Evolutionary conservation across 164 flowering plant genomes (phyloP), one percentile per base, ranked within the genome.

Genomic region (Euptelea pleiosperma): DNA sequence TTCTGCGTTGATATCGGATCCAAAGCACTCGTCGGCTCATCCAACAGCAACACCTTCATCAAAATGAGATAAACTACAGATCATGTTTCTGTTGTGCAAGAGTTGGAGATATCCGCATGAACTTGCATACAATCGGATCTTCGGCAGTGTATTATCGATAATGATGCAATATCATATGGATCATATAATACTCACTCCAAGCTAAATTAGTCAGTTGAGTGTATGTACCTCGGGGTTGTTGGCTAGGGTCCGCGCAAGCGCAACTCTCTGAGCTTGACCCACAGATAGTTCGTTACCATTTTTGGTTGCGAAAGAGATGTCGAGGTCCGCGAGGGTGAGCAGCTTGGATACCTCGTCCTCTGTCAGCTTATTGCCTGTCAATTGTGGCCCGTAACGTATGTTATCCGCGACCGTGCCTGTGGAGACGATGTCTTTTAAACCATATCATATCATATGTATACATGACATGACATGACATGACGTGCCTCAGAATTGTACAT

Each of bases 181-280:
- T n/a, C 42, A 39, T 10, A 39, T n/a, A 39, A 39, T 10, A 39
- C 42, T n/a, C 10, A n/a, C 14, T n/a, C 42, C 15, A 39, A 39
- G 15, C 42, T n/a, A 10, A n/a, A 39, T 11, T 46, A 12, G 1
- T 15, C 7, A 49, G 34, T 28, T 5, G 18, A 35, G 10, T 22
- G 5, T 21, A 25, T 12, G 12, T 57, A 70, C 76, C 76, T 73
- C 73, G 0, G 76, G 76, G 2, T 69, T 64, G 53, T 73, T 73
- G 19, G 76, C 76, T 0, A 73, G 64, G 10, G 76, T 68, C 52
- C 76, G 64, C 14, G 76, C 76, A 4, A 73, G 58, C 0, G 76
- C 70, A 9, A 73, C 76, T 47, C 76, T 21, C 42, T 73, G 76
- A 26, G 76, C 76, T 49, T 73, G 76, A 8, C 76, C 73, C 1